Conservation (phyloP, 805 yeast species). For the Candida ponderosae region DNA sequence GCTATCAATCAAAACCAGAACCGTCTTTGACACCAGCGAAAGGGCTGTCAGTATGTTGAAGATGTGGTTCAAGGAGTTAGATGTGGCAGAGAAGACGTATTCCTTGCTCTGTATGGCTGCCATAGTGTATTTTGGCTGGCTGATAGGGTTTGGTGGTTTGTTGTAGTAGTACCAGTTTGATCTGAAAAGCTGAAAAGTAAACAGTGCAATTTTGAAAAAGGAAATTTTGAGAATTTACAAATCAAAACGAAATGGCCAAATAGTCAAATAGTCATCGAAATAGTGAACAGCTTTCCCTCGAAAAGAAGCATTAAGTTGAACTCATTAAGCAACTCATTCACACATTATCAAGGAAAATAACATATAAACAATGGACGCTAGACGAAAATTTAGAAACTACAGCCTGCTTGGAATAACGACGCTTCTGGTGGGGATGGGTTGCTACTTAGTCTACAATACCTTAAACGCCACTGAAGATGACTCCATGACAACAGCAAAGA, state of each 20-base stretch:
- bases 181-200: no score
- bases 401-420: constrained; percentile 4
- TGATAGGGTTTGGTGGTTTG: no score
- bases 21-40: constrained; percentile 30
- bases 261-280: no score
- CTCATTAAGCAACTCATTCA: no score
- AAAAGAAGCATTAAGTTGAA: no score
- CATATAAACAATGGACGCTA: background rate
- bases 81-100: constrained; percentile 33
- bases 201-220: no score
- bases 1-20: constrained; percentile 33
- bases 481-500: background rate
- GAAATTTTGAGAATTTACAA: background rate
- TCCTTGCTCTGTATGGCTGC: background rate
- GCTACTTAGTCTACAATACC: constrained; percentile 8
- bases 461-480: background rate
- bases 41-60: constrained; percentile 37
- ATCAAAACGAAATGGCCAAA: no score
- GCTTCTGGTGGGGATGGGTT: constrained; percentile 4
- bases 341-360: background rate
- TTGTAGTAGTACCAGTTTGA: no score
- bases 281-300: no score
- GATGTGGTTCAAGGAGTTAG: constrained; percentile 37
- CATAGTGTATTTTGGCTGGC: no score
- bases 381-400: background rate